Percentiles rank a stretch among this genome's conserved stretches.
Conservation (phyloP, 2,329 filamentous ascomycete genomes). For the Ceratocystiopsis sp. region DNA sequence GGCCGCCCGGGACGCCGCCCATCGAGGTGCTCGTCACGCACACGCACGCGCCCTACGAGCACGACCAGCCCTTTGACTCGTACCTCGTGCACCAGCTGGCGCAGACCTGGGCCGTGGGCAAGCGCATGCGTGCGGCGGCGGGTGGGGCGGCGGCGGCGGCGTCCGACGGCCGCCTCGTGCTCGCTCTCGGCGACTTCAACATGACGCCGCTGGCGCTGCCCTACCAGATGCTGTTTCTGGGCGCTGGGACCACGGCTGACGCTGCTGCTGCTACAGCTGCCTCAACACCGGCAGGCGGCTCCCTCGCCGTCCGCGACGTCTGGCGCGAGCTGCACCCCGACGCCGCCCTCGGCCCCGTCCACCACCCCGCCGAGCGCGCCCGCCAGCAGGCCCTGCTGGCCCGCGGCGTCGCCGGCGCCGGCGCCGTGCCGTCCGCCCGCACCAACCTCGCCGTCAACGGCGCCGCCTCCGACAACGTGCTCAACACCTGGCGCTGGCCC, state of each 20-base stretch:
- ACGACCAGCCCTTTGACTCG: slow-evolving; percentile 47
- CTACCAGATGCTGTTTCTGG: slow-evolving; percentile 49
- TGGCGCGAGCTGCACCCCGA: slow-evolving; percentile 77
- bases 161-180: slow-evolving; percentile 59
- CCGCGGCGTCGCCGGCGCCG: not conserved
- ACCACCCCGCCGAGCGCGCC: slow-evolving; percentile 49
- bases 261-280: too few relatives aligned
- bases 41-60: slow-evolving; percentile 74
- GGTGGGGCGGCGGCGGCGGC: too few relatives aligned
- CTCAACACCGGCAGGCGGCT: too few relatives aligned
- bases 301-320: slow-evolving; percentile 56
- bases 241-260: slow-evolving; percentile 35
- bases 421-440: not conserved
- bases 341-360: slow-evolving; percentile 56
- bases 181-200: slow-evolving; percentile 90
- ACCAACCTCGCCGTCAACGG: not conserved
- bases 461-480: not conserved
- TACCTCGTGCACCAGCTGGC: slow-evolving; percentile 83
- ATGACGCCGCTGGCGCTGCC: slow-evolving; percentile 80
- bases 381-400: slow-evolving; percentile 26
- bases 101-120: slow-evolving; percentile 89
- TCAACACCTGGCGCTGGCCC: slow-evolving; percentile 32
- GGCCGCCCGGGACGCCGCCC: slow-evolving; percentile 29
- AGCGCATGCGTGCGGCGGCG: slow-evolving; percentile 63
- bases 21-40: slow-evolving; percentile 90